Conservation (phyloP, 2,329 filamentous ascomycete species). For the Colletotrichum lini region DNA sequence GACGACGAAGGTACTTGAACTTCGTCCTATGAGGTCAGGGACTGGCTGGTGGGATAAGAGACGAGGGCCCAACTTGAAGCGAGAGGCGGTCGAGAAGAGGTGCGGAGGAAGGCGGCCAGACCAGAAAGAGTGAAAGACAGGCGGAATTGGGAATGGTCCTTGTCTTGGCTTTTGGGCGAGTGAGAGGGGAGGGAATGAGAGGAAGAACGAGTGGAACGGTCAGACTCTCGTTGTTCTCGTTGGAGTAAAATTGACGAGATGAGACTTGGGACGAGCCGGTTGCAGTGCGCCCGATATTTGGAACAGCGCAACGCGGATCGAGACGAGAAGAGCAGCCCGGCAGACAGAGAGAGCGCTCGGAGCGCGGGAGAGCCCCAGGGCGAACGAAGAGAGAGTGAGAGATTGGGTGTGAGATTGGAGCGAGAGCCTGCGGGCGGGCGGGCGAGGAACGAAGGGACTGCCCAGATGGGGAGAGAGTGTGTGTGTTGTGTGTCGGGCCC, state of each 20-base stretch:
- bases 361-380: neutral
- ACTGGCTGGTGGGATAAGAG: constrained; percentile 31
- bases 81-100: constrained; percentile 33
- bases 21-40: constrained; percentile 14
- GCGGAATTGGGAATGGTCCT: constrained; percentile 37
- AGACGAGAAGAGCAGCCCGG: constrained; percentile 24
- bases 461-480: constrained; percentile 1
- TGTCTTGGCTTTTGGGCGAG: constrained; percentile 37
- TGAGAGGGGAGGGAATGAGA: constrained; percentile 25
- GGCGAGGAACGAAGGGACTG: neutral
- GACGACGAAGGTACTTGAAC: neutral
- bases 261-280: constrained; percentile 45
- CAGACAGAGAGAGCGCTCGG: constrained; percentile 7
- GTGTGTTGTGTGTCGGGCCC: neutral
- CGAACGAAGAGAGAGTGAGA: neutral
- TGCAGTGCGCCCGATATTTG: constrained; percentile 39
- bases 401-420: constrained; percentile 8
- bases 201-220: constrained; percentile 35
- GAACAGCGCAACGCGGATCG: constrained; percentile 36
- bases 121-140: constrained; percentile 37
- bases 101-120: constrained; percentile 29
- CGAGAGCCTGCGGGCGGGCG: neutral
- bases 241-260: constrained; percentile 46
- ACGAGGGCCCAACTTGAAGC: constrained; percentile 37
- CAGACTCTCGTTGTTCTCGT: constrained; percentile 34